Evolutionary conservation across 305 asterid genomes (phyloP).

Genomic region (Fraxinus nigra): DNA sequence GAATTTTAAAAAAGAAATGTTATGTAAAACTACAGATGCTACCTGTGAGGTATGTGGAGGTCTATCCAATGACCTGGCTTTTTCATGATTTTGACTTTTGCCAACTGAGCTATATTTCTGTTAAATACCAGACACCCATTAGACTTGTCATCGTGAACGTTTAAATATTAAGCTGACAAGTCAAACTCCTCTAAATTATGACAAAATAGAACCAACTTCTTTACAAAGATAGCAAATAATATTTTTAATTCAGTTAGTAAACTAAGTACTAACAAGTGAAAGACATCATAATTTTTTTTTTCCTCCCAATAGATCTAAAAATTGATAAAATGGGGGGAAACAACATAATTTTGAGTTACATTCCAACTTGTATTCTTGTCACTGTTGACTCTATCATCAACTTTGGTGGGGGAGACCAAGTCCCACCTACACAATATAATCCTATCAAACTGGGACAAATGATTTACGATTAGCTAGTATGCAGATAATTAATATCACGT

Average conservation of each 20-base stretch:
- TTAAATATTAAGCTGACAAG: background rate
- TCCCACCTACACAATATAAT: background rate
- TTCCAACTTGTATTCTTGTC: background rate
- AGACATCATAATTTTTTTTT: background rate
- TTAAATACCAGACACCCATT: background rate
- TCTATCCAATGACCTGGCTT: conserved; percentile 30
- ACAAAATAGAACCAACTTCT: background rate
- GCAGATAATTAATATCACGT: background rate
- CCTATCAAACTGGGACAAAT: background rate
- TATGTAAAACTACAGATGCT: background rate
- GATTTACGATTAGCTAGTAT: background rate
- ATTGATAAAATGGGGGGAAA: background rate
- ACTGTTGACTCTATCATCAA: background rate
- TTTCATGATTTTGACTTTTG: conserved; percentile 32
- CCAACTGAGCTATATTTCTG: conserved; percentile 34
- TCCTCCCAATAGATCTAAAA: background rate
- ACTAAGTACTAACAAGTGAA: background rate
- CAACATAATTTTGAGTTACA: background rate
- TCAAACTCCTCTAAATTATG: background rate
- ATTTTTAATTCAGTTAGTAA: background rate
- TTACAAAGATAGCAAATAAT: background rate
- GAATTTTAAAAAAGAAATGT: background rate
- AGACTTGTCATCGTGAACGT: background rate
- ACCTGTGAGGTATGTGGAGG: conserved; percentile 34
- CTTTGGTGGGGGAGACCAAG: background rate